phyloP scores from a whole-genome alignment of 495 filamentous ascomycete species.

The Niebla homalea region DNA sequence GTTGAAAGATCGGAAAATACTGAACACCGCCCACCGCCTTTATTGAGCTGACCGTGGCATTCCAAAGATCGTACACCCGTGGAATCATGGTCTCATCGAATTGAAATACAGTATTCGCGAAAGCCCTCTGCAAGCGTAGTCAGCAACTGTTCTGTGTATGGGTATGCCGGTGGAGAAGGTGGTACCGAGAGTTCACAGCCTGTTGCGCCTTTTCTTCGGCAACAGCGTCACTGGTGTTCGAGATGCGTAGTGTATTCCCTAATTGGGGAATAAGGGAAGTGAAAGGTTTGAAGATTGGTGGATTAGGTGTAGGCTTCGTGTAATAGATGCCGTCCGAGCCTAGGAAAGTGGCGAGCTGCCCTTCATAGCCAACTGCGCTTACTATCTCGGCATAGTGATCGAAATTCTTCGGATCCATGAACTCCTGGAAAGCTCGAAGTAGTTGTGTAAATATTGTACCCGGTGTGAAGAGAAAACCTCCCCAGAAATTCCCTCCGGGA shows the following conservation, averaged over 20 bases:
- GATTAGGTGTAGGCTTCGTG: conserved; percentile 18
- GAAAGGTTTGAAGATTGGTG: conserved; percentile 21
- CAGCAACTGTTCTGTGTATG: background rate
- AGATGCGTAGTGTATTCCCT: conserved; percentile 22
- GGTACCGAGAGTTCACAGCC: conserved; percentile 3
- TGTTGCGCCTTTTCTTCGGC: conserved; percentile 8
- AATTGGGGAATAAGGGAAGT: conserved; percentile 15
- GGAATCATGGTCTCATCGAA: conserved; percentile 12
- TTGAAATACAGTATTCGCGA: conserved; percentile 6
- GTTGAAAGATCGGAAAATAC: too few species aligned
- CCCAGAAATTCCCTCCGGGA: conserved; percentile 28
- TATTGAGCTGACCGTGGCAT: conserved; percentile 4
- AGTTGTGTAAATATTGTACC: background rate
- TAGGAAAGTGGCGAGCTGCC: background rate
- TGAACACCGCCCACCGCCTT: background rate
- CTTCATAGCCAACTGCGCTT: background rate
- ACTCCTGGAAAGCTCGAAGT: background rate
- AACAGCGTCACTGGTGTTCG: conserved; percentile 24
- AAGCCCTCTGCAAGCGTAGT: too few species aligned
- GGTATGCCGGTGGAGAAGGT: conserved; percentile 8
- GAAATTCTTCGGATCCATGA: conserved; percentile 7
- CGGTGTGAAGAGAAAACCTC: conserved; percentile 13
- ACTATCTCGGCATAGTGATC: conserved; percentile 21
- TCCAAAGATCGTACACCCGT: conserved; percentile 1
- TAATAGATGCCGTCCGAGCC: conserved; percentile 16